These are phyloP conservation scores for Metschnikowia dekortorum DNA, from an alignment of 805 yeast genomes.

Conservation along the genomic window DNA sequence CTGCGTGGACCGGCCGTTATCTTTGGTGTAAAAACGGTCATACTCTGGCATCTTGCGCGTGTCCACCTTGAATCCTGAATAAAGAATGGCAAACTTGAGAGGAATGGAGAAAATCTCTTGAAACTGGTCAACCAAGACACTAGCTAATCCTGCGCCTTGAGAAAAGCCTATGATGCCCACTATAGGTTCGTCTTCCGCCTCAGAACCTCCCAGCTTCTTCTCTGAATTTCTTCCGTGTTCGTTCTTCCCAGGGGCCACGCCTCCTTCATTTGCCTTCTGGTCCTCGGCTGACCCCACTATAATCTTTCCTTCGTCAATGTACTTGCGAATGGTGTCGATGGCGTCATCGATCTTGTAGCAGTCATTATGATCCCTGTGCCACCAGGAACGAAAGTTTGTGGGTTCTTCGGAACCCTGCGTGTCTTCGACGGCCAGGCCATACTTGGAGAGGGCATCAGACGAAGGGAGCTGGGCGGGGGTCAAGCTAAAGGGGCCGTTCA, in stretches of 20 bases:
- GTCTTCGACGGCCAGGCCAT: constrained; percentile 34
- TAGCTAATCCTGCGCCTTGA: constrained; percentile 90
- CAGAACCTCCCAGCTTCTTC: neutral
- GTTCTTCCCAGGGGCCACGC: neutral
- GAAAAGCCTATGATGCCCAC: constrained; percentile 89
- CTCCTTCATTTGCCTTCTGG: constrained; percentile 13
- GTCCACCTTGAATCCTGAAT: constrained; percentile 56
- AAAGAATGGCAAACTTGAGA: constrained; percentile 69
- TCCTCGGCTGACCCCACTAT: constrained; percentile 25
- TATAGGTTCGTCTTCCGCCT: constrained; percentile 46
- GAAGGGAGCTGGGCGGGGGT: constrained; percentile 73
- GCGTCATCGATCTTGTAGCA: constrained; percentile 44
- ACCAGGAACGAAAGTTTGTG: constrained; percentile 65
- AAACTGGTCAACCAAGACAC: constrained; percentile 60
- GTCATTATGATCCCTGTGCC: constrained; percentile 53
- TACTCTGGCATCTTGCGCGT: constrained; percentile 25
- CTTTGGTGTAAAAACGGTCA: constrained; percentile 19
- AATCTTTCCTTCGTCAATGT: constrained; percentile 54
- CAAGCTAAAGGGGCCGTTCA: constrained; percentile 72
- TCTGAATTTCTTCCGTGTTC: neutral
- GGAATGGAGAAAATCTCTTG: constrained; percentile 45
- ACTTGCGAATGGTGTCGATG: constrained; percentile 43
- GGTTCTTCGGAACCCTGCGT: constrained; percentile 16
- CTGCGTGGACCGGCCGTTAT: constrained; percentile 14
- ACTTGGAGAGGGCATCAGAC: constrained; percentile 51